Conservation (phyloP, 129 eudicot species). For the Saposhnikovia divaricata region DNA sequence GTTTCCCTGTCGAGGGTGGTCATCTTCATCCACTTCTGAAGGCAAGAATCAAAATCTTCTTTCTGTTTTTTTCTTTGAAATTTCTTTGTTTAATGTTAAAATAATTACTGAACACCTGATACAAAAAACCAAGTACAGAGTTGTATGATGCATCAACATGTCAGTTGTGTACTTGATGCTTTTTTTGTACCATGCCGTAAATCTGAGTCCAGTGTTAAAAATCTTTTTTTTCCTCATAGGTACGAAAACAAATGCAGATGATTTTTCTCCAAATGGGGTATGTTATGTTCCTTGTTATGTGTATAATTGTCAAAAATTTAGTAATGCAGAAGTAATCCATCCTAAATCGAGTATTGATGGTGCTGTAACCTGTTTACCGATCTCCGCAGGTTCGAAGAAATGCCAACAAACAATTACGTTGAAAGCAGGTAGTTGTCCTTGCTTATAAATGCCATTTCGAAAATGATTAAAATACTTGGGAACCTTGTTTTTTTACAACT, state of each 20-base stretch:
- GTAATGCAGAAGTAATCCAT: slow-evolving; percentile 8
- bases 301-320: background rate
- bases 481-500: background rate
- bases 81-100: background rate
- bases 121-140: background rate
- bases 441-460: background rate
- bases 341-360: background rate
- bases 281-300: slow-evolving; percentile 8
- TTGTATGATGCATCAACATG: background rate
- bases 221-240: slow-evolving; percentile 35
- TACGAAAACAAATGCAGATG: slow-evolving; percentile 65
- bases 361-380: slow-evolving; percentile 16
- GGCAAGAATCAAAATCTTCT: slow-evolving; percentile 36
- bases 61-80: background rate
- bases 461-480: background rate
- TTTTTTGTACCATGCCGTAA: background rate
- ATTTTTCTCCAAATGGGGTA: slow-evolving; percentile 99
- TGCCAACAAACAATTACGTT: slow-evolving; percentile 96
- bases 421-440: slow-evolving; percentile 77
- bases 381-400: slow-evolving; percentile 83
- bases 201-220: background rate
- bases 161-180: background rate
- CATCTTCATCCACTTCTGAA: slow-evolving; percentile 83
- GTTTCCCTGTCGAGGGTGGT: slow-evolving; percentile 83
- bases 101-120: background rate